Percentiles rank a stretch among this genome's conserved stretches.
Conservation (phyloP, 2,329 filamentous ascomycete species). For the Xylariaceae sp. region DNA sequence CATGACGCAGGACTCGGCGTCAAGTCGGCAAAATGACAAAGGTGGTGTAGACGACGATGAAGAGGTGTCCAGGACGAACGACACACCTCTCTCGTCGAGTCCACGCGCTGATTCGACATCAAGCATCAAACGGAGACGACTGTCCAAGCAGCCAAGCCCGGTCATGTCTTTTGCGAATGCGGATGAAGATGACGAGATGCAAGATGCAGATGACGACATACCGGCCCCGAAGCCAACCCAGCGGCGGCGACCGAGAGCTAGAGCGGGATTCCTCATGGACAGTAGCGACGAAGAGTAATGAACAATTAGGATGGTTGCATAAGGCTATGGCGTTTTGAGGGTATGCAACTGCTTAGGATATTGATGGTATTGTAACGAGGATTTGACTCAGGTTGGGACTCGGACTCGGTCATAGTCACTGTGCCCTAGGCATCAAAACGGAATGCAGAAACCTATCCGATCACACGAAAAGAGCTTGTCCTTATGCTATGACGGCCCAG, state of each 20-base stretch:
- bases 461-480: too few relatives aligned
- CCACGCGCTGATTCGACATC: constrained; percentile 36
- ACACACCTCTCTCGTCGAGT: constrained; percentile 50
- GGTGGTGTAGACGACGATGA: constrained; percentile 32
- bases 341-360: not conserved
- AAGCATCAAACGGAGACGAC: constrained; percentile 39
- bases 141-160: constrained; percentile 32
- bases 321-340: constrained; percentile 27
- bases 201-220: constrained; percentile 46
- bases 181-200: constrained; percentile 27
- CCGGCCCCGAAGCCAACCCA: constrained; percentile 43
- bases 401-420: not conserved
- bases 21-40: constrained; percentile 1
- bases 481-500: too few relatives aligned
- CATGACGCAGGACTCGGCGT: constrained; percentile 31
- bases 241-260: constrained; percentile 51
- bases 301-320: constrained; percentile 27
- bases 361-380: constrained; percentile 6
- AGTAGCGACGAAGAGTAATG: constrained; percentile 62
- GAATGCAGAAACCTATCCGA: too few relatives aligned
- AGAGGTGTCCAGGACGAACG: constrained; percentile 37
- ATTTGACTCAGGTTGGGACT: not conserved
- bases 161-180: constrained; percentile 21
- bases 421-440: too few relatives aligned
- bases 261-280: constrained; percentile 63